Percentiles rank a stretch among this genome's conserved stretches.
phyloP scores from a whole-genome alignment of 78 protist species.

The Thecamonas trahens region DNA sequence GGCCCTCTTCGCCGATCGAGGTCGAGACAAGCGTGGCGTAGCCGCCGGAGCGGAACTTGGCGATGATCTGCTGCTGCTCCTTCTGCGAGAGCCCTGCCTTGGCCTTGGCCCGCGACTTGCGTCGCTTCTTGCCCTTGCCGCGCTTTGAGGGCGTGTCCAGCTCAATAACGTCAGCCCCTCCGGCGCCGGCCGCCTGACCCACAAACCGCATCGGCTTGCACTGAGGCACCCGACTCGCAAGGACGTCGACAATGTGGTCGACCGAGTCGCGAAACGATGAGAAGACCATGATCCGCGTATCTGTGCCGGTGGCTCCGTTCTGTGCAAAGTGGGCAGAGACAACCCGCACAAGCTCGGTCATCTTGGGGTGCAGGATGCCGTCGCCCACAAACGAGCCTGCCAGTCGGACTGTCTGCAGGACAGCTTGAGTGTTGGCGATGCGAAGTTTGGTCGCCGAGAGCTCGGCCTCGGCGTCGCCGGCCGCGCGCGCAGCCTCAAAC shows the following conservation, averaged over 20 bases:
- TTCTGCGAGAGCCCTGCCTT: background rate
- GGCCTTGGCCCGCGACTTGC: no score
- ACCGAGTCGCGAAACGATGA: conserved; percentile 34
- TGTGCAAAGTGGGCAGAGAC: conserved; percentile 25
- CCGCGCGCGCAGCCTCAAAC: no score
- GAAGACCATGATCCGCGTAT: conserved; percentile 70
- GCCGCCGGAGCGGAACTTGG: conserved; percentile 52
- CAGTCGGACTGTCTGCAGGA: background rate
- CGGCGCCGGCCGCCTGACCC: conserved; percentile 1
- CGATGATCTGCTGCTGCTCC: conserved; percentile 19
- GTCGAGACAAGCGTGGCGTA: conserved; percentile 85
- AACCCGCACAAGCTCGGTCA: background rate
- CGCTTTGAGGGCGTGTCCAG: no score
- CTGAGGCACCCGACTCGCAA: background rate
- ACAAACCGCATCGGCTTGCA: conserved; percentile 20
- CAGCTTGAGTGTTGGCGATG: no score
- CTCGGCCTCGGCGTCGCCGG: no score
- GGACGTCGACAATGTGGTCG: conserved; percentile 6
- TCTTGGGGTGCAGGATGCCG: conserved; percentile 4
- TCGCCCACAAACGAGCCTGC: background rate
- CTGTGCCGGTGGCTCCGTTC: background rate
- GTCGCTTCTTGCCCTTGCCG: background rate
- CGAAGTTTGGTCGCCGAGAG: no score
- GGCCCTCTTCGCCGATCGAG: conserved; percentile 89
- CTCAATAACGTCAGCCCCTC: no score